Base-by-base conservation (phyloP, 1,139 yeast genomes). In the Hansenula lynferdii region DNA sequence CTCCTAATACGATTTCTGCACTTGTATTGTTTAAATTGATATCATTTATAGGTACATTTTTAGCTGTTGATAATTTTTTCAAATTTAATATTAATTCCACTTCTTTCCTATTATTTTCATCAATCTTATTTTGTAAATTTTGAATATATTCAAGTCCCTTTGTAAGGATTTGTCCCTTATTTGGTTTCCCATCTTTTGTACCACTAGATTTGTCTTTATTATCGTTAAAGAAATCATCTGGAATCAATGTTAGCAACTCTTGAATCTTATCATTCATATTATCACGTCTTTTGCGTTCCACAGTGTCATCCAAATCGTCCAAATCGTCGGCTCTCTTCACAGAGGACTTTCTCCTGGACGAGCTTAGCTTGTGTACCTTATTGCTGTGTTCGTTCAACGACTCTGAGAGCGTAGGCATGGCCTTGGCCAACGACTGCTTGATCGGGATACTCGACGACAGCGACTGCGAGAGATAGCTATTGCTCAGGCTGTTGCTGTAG, bases 251-350 rank as follows among this genome's bases (percentile, higher is more conserved):
- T 36, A 87, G 72, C 32, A 90, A 68, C 51, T 89, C 96, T 52
- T 85, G 94, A 41, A 90, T 90, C 54, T 82, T 80, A 37, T 87
- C 96, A 56, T 89, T 89, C 60, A 90, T 85, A 53, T 85, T 86
- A 58, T 89, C 97, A 43, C 95, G 70, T 43, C 96, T 74, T 48
- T 86, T 79, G 14, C 94, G 65, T 44, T 75, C 82, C 14, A 70
- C 68, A 4, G 39, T 40, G 18, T 48, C 50, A 12, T 30, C 41
- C 19, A 34, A 38, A 18, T 30, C 47, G 6, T 39, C 43, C 5
- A 42, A 48, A 22, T 40, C 44, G 11, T 38, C 43, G 15, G 33
- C 39, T 33, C 16, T 34, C 30, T 24, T 31, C 21, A 25, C 22
- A 35, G 12, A 28, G 6, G 38, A 39, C 27, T 28, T 44, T 34